Conservation (phyloP, 2,329 filamentous ascomycete genomes). For the Colletotrichum endophyticum region DNA sequence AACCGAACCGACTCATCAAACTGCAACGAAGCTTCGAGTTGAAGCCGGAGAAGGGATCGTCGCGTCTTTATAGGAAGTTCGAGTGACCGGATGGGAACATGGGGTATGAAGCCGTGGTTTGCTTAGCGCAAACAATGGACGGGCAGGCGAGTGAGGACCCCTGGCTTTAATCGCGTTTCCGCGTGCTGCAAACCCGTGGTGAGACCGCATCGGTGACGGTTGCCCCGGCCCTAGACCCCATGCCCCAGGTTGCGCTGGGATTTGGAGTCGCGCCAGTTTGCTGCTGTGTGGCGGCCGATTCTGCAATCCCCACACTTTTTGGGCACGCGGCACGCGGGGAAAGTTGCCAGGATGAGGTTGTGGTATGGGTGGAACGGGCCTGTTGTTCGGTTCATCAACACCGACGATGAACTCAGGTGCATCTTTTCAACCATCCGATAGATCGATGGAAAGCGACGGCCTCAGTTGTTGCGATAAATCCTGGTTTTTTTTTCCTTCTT, state of each 20-base stretch:
- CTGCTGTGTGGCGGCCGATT: not conserved
- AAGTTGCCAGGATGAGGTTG: not conserved
- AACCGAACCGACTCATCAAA: slow-evolving; percentile 8
- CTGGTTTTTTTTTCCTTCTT: not conserved
- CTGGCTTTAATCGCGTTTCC: not conserved
- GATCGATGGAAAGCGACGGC: not conserved
- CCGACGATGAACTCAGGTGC: not conserved
- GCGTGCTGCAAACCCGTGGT: not conserved
- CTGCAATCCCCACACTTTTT: slow-evolving; percentile 16
- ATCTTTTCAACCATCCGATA: not conserved
- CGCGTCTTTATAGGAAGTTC: slow-evolving; percentile 16
- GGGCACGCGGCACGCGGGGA: slow-evolving; percentile 12
- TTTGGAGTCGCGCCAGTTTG: not conserved
- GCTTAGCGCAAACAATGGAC: not conserved
- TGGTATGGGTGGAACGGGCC: not conserved
- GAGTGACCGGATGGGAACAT: not conserved
- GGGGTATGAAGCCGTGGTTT: not conserved
- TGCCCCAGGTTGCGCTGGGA: slow-evolving; percentile 7
- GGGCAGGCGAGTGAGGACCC: not conserved
- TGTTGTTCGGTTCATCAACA: slow-evolving; percentile 5
- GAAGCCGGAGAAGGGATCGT: slow-evolving; percentile 13
- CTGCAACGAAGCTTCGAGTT: not conserved
- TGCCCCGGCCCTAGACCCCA: slow-evolving; percentile 11
- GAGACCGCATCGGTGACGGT: slow-evolving; percentile 12
- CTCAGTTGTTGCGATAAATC: not conserved